Percentiles rank a stretch among this genome's conserved stretches.
These are phyloP conservation scores for Crassisporium funariophilum DNA, from an alignment of 768 basidiomycete genomes.

Conservation along the genomic window DNA sequence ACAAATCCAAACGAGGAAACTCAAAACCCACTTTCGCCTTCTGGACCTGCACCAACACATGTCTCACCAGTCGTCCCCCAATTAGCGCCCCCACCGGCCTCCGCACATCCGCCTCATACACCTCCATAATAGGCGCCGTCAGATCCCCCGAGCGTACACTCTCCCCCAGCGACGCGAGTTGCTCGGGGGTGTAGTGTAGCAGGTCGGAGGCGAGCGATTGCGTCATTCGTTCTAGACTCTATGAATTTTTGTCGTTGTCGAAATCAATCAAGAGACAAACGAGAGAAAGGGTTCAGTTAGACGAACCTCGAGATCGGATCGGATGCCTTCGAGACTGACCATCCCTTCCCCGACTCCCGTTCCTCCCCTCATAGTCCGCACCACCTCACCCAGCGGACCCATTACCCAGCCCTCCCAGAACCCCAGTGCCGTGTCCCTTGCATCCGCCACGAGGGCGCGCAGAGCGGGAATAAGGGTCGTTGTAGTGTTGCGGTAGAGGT, in stretches of 20 bases:
- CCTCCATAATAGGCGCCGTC: slow-evolving; percentile 74
- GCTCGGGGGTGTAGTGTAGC: slow-evolving; percentile 60
- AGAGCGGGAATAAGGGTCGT: slow-evolving; percentile 43
- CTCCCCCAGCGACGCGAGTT: slow-evolving; percentile 64
- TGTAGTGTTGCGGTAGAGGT: slow-evolving; percentile 64
- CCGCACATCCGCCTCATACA: slow-evolving; percentile 93
- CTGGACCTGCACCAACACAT: slow-evolving; percentile 90
- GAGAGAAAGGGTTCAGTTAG: background rate
- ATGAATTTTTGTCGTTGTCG: background rate
- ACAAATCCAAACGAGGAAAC: too few relatives aligned
- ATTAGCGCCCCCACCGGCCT: slow-evolving; percentile 82
- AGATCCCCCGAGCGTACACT: slow-evolving; percentile 79
- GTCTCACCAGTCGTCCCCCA: slow-evolving; percentile 77
- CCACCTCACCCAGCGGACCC: slow-evolving; percentile 80
- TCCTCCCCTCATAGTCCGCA: slow-evolving; percentile 82
- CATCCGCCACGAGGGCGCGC: slow-evolving; percentile 55
- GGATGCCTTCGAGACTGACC: slow-evolving; percentile 78
- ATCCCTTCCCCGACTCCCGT: slow-evolving; percentile 73
- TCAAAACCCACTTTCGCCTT: slow-evolving; percentile 86
- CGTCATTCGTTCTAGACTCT: slow-evolving; percentile 95
- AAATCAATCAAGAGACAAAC: background rate
- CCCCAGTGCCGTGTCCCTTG: slow-evolving; percentile 63
- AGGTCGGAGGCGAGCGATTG: slow-evolving; percentile 83
- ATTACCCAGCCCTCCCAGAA: slow-evolving; percentile 86
- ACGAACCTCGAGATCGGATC: slow-evolving; percentile 80